These are phyloP conservation scores for Salix suchowensis DNA, from an alignment of 345 rosid genomes.

Conservation along the genomic window DNA sequence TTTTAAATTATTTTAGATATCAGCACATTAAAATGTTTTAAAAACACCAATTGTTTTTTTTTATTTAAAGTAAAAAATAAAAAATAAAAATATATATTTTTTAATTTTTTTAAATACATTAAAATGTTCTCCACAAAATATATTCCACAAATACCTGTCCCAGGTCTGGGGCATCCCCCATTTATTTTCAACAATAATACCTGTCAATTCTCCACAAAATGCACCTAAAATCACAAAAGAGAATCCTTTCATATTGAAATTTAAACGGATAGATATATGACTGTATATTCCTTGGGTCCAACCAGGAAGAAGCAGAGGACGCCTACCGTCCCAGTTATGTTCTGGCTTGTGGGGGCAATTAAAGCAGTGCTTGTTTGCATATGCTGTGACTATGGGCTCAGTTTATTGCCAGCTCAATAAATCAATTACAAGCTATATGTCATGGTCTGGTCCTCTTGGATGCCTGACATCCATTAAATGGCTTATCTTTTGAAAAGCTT, in stretches of 20 bases:
- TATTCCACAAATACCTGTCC: too few species aligned
- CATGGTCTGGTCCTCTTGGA: too few species aligned
- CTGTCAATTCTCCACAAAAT: slow-evolving; percentile 20
- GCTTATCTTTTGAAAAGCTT: not conserved
- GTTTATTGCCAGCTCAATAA: not conserved
- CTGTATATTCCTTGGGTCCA: slow-evolving; percentile 1
- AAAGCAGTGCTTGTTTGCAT: slow-evolving; percentile 20
- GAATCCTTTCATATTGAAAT: not conserved
- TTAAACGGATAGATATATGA: not conserved
- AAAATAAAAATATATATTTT: too few species aligned
- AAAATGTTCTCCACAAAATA: too few species aligned
- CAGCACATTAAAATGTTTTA: too few species aligned
- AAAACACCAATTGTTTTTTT: too few species aligned
- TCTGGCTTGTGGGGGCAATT: slow-evolving; percentile 3
- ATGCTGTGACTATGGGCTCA: slow-evolving; percentile 10
- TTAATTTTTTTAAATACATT: too few species aligned
- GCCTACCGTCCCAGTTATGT: not conserved
- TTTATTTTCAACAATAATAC: not conserved
- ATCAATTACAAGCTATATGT: too few species aligned
- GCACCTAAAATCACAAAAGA: slow-evolving; percentile 11
- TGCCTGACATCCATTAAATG: not conserved
- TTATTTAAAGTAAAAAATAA: too few species aligned
- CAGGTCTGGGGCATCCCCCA: slow-evolving; percentile 14
- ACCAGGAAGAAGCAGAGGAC: slow-evolving; percentile 9
- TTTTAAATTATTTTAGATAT: too few species aligned